Base-by-base conservation (phyloP, 2,329 filamentous ascomycete genomes). In the Botryotinia globosa region DNA sequence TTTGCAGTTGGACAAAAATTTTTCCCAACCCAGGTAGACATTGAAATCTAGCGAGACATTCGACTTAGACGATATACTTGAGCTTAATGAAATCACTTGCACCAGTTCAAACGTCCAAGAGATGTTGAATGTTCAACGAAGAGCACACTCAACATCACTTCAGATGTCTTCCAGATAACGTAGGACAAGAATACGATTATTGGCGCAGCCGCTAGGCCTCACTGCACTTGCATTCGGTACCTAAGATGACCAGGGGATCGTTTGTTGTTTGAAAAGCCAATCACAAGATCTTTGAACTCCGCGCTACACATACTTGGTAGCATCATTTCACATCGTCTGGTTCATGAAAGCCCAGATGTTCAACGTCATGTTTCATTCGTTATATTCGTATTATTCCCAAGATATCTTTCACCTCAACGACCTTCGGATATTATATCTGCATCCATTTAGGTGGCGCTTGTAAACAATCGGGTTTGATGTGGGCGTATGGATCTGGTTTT, bases 141-240 rank as follows among this genome's bases (percentile, higher is more conserved):
- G 37, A 39, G 16, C n/a, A 34, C 32, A 66, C 25, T 22, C 42
- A 25, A 25, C 29, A 65, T 56, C 37, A 32, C 48, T 32, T 42
- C 18, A 32, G 18, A 37, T 56, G 32, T 51, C n/a, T 56, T 32
- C n/a, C n/a, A 8, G n/a, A 37, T 12, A 51, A 37, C 8, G 12
- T 54, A 68, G 18, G 10, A 16, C 25, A 22, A 56, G 32, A 44
- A n/a, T 16, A 25, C 7, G 18, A 32, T 42, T 20, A 56, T 68
- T 20, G 25, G 16, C 56, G 29, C 10, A 32, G 48, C 48, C 37
- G 20, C 65, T 68, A 39, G 34, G 51, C n/a, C 22, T 56, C 4
- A 44, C 37, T 68, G 51, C 65, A 42, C 65, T 56, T 68, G 65
- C 65, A 42, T 56, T 29, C 9, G n/a, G 25, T 32, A 67, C 25